Percentiles rank a stretch among this genome's conserved stretches.
These are phyloP conservation scores for Starmera caribaea DNA, from an alignment of 805 yeast genomes.

Conservation along the genomic window DNA sequence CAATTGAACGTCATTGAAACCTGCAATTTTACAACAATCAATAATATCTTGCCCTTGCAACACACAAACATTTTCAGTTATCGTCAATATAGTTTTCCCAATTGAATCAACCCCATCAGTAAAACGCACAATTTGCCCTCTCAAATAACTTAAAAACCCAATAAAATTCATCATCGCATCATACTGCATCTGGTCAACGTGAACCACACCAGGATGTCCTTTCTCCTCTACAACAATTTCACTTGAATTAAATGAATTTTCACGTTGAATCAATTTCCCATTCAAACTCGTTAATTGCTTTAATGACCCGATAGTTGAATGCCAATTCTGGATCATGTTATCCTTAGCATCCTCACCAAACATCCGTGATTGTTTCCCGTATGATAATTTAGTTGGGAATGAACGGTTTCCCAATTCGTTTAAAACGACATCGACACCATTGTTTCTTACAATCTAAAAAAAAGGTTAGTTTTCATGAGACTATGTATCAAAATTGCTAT, in stretches of 20 bases:
- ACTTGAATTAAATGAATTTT: slow-evolving; percentile 17
- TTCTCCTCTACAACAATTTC: slow-evolving; percentile 49
- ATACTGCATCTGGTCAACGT: neutral
- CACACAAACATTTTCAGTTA: slow-evolving; percentile 78
- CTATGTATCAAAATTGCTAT: neutral
- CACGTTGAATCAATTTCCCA: slow-evolving; percentile 49
- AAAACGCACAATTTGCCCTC: neutral
- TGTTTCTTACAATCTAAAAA: slow-evolving; percentile 55
- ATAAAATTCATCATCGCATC: neutral
- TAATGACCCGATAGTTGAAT: slow-evolving; percentile 71
- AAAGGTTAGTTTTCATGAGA: neutral
- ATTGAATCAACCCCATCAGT: slow-evolving; percentile 18
- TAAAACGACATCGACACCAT: slow-evolving; percentile 80
- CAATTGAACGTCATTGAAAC: slow-evolving; percentile 75
- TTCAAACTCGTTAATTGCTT: slow-evolving; percentile 58
- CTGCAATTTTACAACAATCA: slow-evolving; percentile 74
- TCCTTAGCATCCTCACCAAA: slow-evolving; percentile 76
- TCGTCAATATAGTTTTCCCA: slow-evolving; percentile 67
- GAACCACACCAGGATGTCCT: slow-evolving; percentile 38
- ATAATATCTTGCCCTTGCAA: slow-evolving; percentile 74
- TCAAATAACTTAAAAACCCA: neutral
- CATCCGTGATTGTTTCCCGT: slow-evolving; percentile 59
- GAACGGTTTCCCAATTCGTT: slow-evolving; percentile 81
- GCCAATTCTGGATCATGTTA: slow-evolving; percentile 71
- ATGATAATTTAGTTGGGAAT: slow-evolving; percentile 66